Conservation (phyloP, 1,284 basidiomycete genomes). For the Neotropicomus parvogracilis region DNA sequence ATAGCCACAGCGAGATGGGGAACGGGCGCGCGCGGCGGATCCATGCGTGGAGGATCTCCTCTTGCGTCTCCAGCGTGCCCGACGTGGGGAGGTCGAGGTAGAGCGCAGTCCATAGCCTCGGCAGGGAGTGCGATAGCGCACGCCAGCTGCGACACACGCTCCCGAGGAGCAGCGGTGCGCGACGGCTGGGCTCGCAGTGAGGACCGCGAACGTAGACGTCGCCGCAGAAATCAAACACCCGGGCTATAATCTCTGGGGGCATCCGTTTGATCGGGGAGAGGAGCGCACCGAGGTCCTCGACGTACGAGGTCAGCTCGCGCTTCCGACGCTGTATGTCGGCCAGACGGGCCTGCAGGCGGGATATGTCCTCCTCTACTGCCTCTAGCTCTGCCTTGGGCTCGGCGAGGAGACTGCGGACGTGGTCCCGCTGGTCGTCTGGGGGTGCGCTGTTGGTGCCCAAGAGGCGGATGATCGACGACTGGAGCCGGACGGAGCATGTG, state of each 20-base stretch:
- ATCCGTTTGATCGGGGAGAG: conserved; percentile 32
- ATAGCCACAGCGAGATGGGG: conserved; percentile 27
- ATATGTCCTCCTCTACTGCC: conserved; percentile 26
- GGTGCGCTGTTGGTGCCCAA: conserved; percentile 27
- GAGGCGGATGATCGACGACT: conserved; percentile 32
- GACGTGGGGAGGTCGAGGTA: conserved; percentile 30
- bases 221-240: conserved; percentile 33
- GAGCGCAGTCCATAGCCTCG: conserved; percentile 31
- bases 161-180: conserved; percentile 28
- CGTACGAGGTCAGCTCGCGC: conserved; percentile 27
- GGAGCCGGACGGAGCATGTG: conserved; percentile 5
- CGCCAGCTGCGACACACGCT: conserved; percentile 31
- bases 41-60: conserved; percentile 27
- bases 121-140: conserved; percentile 27
- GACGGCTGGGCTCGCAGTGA: conserved; percentile 31
- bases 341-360: conserved; percentile 28
- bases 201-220: conserved; percentile 26
- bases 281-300: conserved; percentile 32
- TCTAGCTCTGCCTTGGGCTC: conserved; percentile 29
- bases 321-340: conserved; percentile 30
- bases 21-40: conserved; percentile 28
- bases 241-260: conserved; percentile 34
- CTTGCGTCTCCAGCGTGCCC: conserved; percentile 23
- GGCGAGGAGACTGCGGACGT: conserved; percentile 24
- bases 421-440: conserved; percentile 27